Evolutionary conservation across 371 early-diverging fungal genomes (phyloP).

Genomic region (Mortierella sp.): DNA sequence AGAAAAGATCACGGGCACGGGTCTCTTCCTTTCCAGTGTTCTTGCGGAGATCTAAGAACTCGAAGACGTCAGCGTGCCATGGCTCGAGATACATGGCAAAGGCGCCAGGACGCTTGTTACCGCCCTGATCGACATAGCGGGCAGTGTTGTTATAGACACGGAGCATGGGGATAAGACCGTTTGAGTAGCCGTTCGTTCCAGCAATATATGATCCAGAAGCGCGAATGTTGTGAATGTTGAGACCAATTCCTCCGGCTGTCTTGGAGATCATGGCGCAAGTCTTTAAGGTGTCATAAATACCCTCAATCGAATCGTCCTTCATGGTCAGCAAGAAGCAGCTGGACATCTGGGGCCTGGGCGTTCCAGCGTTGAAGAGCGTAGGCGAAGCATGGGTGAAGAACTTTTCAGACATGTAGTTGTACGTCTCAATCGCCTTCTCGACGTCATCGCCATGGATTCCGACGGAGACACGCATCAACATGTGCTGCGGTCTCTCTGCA

Average conservation of each 20-base stretch:
- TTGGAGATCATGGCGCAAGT: constrained; percentile 99
- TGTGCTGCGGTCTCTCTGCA: constrained; percentile 99
- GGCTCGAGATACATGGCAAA: constrained; percentile 99
- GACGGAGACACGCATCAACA: constrained; percentile 99
- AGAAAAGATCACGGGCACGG: constrained; percentile 98
- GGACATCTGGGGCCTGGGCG: constrained; percentile 97
- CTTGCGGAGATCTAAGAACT: constrained; percentile 98
- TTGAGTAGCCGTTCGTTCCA: constrained; percentile 98
- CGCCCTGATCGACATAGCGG: constrained; percentile 99
- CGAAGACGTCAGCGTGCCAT: constrained; percentile 99
- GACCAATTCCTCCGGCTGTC: constrained; percentile 98
- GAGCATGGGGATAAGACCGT: constrained; percentile 99
- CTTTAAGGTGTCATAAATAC: constrained; percentile 98
- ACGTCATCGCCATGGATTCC: constrained; percentile 97
- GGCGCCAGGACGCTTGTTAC: constrained; percentile 99
- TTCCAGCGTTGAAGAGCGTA: constrained; percentile 99
- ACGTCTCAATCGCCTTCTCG: constrained; percentile 95
- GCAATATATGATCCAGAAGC: constrained; percentile 97
- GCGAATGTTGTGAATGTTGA: constrained; percentile 97
- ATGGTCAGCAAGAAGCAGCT: constrained; percentile 98
- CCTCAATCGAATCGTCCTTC: constrained; percentile 98
- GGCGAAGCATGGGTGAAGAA: constrained; percentile 99
- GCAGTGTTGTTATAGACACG: constrained; percentile 99
- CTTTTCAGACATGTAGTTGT: constrained; percentile 94
- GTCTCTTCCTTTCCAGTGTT: constrained; percentile 99